A percentile compares a stretch with the other conserved stretches of the same genome.
These are phyloP conservation scores for Phialophora tarda DNA, from an alignment of 2,329 filamentous ascomycete genomes.

Conservation along the genomic window DNA sequence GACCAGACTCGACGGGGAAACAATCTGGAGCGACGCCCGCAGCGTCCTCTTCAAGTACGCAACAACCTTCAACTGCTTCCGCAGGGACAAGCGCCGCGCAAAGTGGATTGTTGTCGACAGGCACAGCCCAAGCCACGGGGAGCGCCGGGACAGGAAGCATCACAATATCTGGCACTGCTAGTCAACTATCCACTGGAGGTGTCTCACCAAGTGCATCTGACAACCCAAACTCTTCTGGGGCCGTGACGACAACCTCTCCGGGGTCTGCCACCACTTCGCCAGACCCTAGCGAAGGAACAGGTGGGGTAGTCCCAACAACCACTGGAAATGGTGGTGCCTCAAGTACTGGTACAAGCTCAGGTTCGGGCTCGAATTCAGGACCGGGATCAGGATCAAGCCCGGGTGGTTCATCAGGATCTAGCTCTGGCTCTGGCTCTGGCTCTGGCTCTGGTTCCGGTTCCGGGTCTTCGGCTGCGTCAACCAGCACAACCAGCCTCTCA, in stretches of 20 bases:
- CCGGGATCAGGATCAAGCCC: slow-evolving; percentile 12
- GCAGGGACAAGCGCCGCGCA: slow-evolving; percentile 2
- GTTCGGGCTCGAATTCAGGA: slow-evolving; percentile 15
- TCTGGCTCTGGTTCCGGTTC: slow-evolving; percentile 15
- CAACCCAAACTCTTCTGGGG: background rate
- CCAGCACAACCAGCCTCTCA: slow-evolving; percentile 23
- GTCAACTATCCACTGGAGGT: slow-evolving; percentile 14
- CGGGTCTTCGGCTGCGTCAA: slow-evolving; percentile 12
- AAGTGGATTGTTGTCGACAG: background rate
- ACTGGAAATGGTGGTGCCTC: slow-evolving; percentile 20
- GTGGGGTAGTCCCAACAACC: slow-evolving; percentile 21
- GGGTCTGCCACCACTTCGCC: slow-evolving; percentile 6
- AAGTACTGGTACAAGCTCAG: slow-evolving; percentile 11
- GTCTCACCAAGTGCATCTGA: slow-evolving; percentile 1
- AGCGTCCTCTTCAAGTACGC: background rate
- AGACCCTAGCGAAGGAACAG: background rate
- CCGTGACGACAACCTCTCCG: background rate
- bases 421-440: slow-evolving; percentile 19
- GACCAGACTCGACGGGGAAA: background rate
- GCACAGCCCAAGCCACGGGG: background rate
- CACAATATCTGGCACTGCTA: slow-evolving; percentile 13
- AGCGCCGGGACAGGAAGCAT: slow-evolving; percentile 1
- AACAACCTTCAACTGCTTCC: background rate
- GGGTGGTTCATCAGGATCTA: slow-evolving; percentile 12
- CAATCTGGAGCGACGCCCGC: slow-evolving; percentile 4